Evolutionary conservation across 1,284 basidiomycete genomes (phyloP), one percentile per base, ranked within the genome.

Genomic region (Rhodotorula sp.): DNA sequence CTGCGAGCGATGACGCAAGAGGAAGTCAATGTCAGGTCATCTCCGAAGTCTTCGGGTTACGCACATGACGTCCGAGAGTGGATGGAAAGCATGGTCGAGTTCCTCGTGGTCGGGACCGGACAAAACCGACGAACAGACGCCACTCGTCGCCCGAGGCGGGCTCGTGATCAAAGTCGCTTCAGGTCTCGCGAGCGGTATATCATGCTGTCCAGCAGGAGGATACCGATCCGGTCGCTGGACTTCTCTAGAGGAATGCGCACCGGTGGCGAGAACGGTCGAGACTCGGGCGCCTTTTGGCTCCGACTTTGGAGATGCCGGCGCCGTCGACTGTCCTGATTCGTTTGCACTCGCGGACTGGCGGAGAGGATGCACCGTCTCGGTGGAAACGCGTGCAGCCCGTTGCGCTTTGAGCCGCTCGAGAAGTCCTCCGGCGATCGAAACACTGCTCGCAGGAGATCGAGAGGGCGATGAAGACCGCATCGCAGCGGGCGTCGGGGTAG

Each of bases 361-460:
- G n/a, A 4, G 58, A n/a, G 3, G 47, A 58, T 12, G 49, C 14
- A 20, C 39, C 64, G 56, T 34, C 23, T 46, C 56, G 7, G 39
- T 29, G 5, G 65, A 49, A 0, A 46, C 56, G 20, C 67, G 54
- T 5, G 69, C 62, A 12, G 70, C 70, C 8, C 70, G 63, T 34
- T 65, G 66, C 39, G 66, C 66, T n/a, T 71, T 71, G 51, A 71
- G 62, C 5, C 70, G 56, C 43, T 65, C 66, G 48, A 71, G 57
- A n/a, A 71, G 54, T 3, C 70, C 70, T 18, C 66, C 63, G 1
- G 66, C 57, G 26, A 68, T 31, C 15, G 64, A 57, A 20, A 71
- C 66, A 48, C 47, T 49, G 34, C 59, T n/a, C 15, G 58, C 31
- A 3, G 64, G 57, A 29, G 64, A 39, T 5, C 47, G 21, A 5